Base-by-base conservation (phyloP, 2,329 filamentous ascomycete genomes). In the Aspergillus thermomutatus region DNA sequence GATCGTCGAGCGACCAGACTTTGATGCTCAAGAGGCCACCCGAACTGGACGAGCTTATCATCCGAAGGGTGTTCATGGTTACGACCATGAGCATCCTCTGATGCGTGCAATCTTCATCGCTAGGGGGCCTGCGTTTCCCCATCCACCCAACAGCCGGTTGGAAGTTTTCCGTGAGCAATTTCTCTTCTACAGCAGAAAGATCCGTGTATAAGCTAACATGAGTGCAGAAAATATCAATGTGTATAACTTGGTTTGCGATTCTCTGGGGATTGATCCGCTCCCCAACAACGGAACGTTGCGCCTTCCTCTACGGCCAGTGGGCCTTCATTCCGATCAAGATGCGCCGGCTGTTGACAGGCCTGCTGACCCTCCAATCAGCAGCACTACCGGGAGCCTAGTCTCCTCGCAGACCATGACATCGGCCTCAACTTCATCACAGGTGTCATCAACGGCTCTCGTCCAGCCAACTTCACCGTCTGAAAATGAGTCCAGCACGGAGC, bases 81-180 rank as follows among this genome's bases (percentile, higher is more conserved):
- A 97, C 70, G 94, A 99, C 70, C 88, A 96, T 67, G 88, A 96
- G 67, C 88, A 99, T 70, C 92, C 93, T 0, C 80, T 99, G 47
- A 99, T 99, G 94, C 82, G 94, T 41, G 93, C 94, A 0, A 95
- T 99, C 46, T 99, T 99, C 66, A 82, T 97, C 50, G 94, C 94
- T 1, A 82, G 91, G 41, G 94, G 94, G 0, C 94, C 94, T 3
- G 92, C 93, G 0, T 99, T 99, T 69, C 90, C 91, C 0, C 92
- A 97, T 66, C 78, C 83, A 41, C 86, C 90, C 0, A 92, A 94
- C 65, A 95, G 90, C 72, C 84, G 87, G 61, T 75, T 97, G 31
- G 85, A 90, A 31, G 80, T 82, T 3, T 97, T 97, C 72, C 92
- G 90, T 92, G 83, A 84, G 89, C 83, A n/a, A 2, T 19, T 7